These are phyloP conservation scores for Kwoniella mangroviensis DNA, from an alignment of 768 basidiomycete genomes.

Conservation along the genomic window DNA sequence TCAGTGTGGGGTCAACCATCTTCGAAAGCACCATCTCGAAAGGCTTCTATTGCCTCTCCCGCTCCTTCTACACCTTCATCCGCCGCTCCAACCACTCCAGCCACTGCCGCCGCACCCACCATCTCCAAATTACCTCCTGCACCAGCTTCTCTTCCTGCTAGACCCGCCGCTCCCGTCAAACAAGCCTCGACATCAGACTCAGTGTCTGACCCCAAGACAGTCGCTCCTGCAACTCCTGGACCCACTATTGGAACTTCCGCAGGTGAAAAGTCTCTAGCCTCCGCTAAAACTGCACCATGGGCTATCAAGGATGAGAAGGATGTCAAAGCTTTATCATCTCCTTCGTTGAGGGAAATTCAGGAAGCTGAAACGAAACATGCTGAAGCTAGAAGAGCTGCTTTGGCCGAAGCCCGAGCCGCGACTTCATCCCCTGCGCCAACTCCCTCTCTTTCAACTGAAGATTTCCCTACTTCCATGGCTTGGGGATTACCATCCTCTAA, in stretches of 20 bases:
- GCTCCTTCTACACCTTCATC: constrained; percentile 35
- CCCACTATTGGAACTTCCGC: constrained; percentile 19
- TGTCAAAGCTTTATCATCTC: constrained; percentile 59
- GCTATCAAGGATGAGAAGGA: constrained; percentile 66
- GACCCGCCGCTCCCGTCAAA: constrained; percentile 26
- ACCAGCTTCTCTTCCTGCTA: constrained; percentile 41
- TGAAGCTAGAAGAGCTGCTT: constrained; percentile 73
- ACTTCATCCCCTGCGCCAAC: constrained; percentile 58
- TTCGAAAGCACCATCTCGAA: constrained; percentile 23
- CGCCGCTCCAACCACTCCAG: constrained; percentile 57
- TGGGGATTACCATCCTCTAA: constrained; percentile 62
- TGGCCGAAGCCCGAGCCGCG: constrained; percentile 67
- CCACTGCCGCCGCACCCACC: constrained; percentile 63
- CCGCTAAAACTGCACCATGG: constrained; percentile 55
- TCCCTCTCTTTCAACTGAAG: constrained; percentile 25
- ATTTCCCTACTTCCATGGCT: constrained; percentile 60
- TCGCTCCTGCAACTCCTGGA: constrained; percentile 32
- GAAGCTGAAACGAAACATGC: constrained; percentile 83
- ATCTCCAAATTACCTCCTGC: constrained; percentile 34
- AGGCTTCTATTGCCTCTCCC: constrained; percentile 33
- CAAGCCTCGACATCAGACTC: constrained; percentile 12
- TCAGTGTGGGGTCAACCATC: constrained; percentile 42
- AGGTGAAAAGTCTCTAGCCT: constrained; percentile 28
- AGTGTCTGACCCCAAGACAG: constrained; percentile 18
- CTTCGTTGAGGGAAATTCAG: constrained; percentile 91